phyloP scores from a whole-genome alignment of 371 early-diverging fungal species.

The Rhizopus arrhizus region DNA sequence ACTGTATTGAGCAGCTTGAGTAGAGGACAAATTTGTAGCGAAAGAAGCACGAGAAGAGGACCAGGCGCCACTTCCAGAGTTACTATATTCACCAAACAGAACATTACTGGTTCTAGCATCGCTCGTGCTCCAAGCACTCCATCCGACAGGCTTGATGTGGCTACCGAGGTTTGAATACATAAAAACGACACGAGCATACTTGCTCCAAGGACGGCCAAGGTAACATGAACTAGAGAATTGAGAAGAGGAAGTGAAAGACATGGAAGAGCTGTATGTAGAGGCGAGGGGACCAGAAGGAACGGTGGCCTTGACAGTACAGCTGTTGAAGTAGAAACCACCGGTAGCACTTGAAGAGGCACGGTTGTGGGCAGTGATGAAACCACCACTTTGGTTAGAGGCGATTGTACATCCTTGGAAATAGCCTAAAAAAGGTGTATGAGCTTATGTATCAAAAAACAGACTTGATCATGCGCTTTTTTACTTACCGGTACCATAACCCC shows the following conservation, averaged over 20 bases:
- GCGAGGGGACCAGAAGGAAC: constrained; percentile 22
- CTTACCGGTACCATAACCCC: constrained; percentile 29
- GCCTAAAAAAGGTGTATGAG: not conserved
- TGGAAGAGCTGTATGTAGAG: constrained; percentile 5
- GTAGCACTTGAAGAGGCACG: constrained; percentile 11
- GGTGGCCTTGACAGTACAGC: constrained; percentile 12
- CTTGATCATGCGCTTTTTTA: not conserved
- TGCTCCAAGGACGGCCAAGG: constrained; percentile 37
- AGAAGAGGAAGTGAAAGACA: constrained; percentile 15
- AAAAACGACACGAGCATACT: constrained; percentile 35
- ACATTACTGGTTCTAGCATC: constrained; percentile 21
- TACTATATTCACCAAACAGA: constrained; percentile 29
- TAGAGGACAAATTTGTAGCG: not conserved
- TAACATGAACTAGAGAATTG: constrained; percentile 7
- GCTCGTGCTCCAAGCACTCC: constrained; percentile 22
- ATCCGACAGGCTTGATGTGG: constrained; percentile 28
- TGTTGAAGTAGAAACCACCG: constrained; percentile 22
- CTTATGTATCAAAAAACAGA: no score
- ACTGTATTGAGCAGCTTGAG: constrained; percentile 1
- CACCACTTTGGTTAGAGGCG: constrained; percentile 23
- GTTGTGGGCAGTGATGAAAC: constrained; percentile 27
- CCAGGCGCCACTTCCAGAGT: constrained; percentile 23
- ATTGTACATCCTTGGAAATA: constrained; percentile 38
- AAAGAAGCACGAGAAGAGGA: not conserved
- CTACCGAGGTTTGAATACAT: constrained; percentile 25